Percentiles rank a stretch among this genome's conserved stretches.
Evolutionary conservation across 1,284 basidiomycete species (phyloP).

Genomic region (Clitocybe nebularis): DNA sequence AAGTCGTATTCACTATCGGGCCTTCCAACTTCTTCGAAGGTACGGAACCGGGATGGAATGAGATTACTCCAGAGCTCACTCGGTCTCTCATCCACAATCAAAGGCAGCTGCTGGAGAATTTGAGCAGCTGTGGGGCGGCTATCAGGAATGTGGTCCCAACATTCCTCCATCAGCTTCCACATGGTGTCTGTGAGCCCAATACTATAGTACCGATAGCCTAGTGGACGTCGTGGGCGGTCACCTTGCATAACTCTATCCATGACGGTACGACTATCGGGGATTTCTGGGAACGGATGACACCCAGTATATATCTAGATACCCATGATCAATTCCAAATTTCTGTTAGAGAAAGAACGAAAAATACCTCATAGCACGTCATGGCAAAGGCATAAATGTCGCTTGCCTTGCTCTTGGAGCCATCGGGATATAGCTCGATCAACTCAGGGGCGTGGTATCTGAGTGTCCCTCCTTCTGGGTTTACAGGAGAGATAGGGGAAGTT

Average conservation of each 20-base stretch:
- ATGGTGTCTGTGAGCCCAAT: constrained; percentile 10
- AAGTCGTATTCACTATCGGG: not conserved
- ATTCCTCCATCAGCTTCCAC: constrained; percentile 14
- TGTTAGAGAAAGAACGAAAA: not conserved
- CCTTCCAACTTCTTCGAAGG: no score
- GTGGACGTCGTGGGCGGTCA: constrained; percentile 12
- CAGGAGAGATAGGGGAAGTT: constrained; percentile 14
- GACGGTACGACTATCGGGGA: constrained; percentile 8
- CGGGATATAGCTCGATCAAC: constrained; percentile 19
- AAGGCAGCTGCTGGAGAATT: not conserved
- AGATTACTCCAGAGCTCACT: constrained; percentile 1
- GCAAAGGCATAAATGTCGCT: constrained; percentile 23
- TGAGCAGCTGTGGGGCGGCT: constrained; percentile 10
- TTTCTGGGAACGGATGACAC: constrained; percentile 9
- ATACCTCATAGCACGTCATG: constrained; percentile 24
- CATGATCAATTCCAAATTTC: not conserved
- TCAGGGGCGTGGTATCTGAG: constrained; percentile 19
- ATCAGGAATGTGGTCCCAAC: constrained; percentile 10
- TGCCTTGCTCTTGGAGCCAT: constrained; percentile 8
- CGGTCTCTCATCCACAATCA: not conserved
- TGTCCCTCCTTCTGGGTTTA: constrained; percentile 15
- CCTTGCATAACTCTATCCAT: constrained; percentile 10
- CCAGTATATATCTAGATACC: constrained; percentile 11
- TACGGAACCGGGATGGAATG: not conserved
- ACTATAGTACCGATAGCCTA: not conserved